phyloP scores from a whole-genome alignment of 2,329 filamentous ascomycete genomes.

The Gliomastix tumulicola region DNA sequence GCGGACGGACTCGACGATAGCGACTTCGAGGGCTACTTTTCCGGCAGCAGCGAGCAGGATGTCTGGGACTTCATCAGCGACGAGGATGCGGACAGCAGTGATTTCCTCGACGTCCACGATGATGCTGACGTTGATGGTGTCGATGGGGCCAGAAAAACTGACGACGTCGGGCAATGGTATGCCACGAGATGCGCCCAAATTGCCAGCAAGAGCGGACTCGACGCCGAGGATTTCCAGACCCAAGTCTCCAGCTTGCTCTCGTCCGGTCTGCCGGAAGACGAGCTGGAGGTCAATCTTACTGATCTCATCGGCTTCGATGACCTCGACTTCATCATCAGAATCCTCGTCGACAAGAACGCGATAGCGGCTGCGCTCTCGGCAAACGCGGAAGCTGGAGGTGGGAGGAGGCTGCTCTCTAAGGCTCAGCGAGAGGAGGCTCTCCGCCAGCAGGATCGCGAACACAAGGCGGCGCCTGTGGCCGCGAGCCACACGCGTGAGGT shows the following conservation, averaged over 20 bases:
- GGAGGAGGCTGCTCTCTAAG: slow-evolving; percentile 57
- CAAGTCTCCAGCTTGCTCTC: slow-evolving; percentile 71
- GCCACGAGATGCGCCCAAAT: slow-evolving; percentile 59
- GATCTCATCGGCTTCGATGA: slow-evolving; percentile 92
- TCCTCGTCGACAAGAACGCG: slow-evolving; percentile 71
- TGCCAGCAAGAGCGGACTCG: slow-evolving; percentile 59
- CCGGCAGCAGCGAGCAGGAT: slow-evolving; percentile 64
- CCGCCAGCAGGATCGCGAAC: slow-evolving; percentile 67
- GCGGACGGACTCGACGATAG: slow-evolving; percentile 52
- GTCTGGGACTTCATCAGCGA: slow-evolving; percentile 91
- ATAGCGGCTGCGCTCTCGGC: slow-evolving; percentile 45
- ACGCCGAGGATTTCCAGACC: slow-evolving; percentile 62
- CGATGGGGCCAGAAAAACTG: slow-evolving; percentile 16
- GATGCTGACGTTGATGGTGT: slow-evolving; percentile 36
- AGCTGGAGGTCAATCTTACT: slow-evolving; percentile 83
- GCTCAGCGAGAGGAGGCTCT: slow-evolving; percentile 75
- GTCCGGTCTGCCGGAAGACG: slow-evolving; percentile 65
- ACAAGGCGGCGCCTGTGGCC: slow-evolving; percentile 70
- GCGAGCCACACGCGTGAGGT: slow-evolving; percentile 65
- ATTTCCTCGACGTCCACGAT: slow-evolving; percentile 44
- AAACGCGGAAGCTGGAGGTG: slow-evolving; percentile 17
- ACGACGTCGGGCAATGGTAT: slow-evolving; percentile 65
- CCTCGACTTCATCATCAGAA: slow-evolving; percentile 83
- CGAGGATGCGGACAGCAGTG: slow-evolving; percentile 60
- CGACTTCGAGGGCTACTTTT: slow-evolving; percentile 48